Base-by-base conservation (phyloP, 2,329 filamentous ascomycete species). In the Clonostachys rhizophaga region DNA sequence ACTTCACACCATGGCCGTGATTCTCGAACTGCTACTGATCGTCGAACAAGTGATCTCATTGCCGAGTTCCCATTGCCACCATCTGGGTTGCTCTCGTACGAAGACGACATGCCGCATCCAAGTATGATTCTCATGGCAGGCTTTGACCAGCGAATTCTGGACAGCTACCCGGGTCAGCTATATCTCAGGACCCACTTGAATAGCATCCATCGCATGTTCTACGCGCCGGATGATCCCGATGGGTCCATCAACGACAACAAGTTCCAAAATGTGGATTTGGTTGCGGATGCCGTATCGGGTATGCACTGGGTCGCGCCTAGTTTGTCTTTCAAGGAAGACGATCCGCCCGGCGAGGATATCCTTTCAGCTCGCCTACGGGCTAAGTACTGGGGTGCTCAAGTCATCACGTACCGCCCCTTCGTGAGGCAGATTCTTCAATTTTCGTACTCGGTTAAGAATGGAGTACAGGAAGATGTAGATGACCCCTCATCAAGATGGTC, bases 381-480 rank as follows among this genome's bases (percentile, higher is more conserved):
- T 13, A 97, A 99, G 64, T 97, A 94, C 65, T 97, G 92, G 74
- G 94, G 94, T 17, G 91, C 90, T 0, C 81, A 87, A 53, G 91
- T 95, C 52, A 91, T 97, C 60, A 91, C 92, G 24, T 87, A 94
- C 62, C 81, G 94, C 20, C 89, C 89, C 1, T 90, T 92, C 50
- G 63, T 85, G 46, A 69, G 73, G 52, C 70, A 76, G 50, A 76
- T 86, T 42, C 65, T 86, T 55, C 65, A 82, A 53, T 64, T 71
- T 61, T 36, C 46, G 35, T 43, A 45, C 33, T 37, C 42, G 49
- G 60, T 63, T 14, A 62, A 37, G 16, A 30, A 43, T 14, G 37
- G 42, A 8, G 42, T 66, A 51, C 64, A 55, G 42, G 58, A 57
- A 3, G 62, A 58, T 44, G 61, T 63, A 5, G 60, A 66, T 53